Evolutionary conservation across 164 flowering plant genomes (phyloP).

Genomic region (Euptelea pleiosperma): DNA sequence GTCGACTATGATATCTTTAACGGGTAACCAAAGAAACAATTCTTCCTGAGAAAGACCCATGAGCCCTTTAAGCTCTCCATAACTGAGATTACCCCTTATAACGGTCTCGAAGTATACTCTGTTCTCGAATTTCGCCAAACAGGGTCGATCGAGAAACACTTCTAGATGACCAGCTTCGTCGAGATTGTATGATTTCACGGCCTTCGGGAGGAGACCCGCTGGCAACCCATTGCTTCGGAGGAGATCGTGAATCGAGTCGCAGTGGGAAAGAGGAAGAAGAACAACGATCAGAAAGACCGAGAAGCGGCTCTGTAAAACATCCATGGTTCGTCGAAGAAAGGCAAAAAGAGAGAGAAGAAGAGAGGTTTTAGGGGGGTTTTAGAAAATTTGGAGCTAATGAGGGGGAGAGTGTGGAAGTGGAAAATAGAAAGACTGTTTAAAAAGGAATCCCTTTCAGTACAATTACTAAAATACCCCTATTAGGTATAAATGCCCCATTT

Average conservation of each 20-base stretch:
- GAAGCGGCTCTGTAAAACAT: constrained; percentile 4
- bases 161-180: constrained; percentile 48
- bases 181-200: constrained; percentile 55
- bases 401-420: too few species aligned
- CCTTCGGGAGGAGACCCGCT: constrained; percentile 62
- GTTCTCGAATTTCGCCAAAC: constrained; percentile 67
- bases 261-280: constrained; percentile 5
- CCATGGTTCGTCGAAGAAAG: constrained; percentile 9
- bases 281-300: constrained; percentile 6
- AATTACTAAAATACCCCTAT: too few species aligned
- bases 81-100: constrained; percentile 67
- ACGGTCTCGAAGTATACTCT: constrained; percentile 64
- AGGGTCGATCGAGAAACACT: constrained; percentile 61
- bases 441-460: too few species aligned
- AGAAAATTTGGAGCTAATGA: constrained; percentile 1
- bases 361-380: constrained; percentile 7
- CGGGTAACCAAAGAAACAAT: constrained; percentile 84
- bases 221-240: constrained; percentile 64
- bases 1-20: constrained; percentile 63
- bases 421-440: too few species aligned
- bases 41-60: constrained; percentile 76
- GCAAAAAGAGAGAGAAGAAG: neutral
- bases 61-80: constrained; percentile 61
- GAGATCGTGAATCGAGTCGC: constrained; percentile 57
- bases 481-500: too few species aligned